Evolutionary conservation across 768 basidiomycete species (phyloP), one percentile per base, ranked within the genome.

Genomic region (Lentinula detonsa): DNA sequence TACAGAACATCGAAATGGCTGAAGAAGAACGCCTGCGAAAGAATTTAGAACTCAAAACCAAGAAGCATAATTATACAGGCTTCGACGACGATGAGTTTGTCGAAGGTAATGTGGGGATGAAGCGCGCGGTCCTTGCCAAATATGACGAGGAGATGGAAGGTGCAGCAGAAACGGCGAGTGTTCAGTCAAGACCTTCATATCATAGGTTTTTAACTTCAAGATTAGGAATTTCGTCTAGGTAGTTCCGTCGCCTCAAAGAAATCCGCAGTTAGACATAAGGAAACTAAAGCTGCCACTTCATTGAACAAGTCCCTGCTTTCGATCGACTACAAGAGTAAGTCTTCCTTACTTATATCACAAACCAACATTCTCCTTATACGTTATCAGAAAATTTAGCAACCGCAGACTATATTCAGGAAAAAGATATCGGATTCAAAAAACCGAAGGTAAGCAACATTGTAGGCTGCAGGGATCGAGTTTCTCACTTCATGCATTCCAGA

Each of bases 41-140:
- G 74, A 87, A 88, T 39, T 77, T 85, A 54, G 91, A 95, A 48
- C 75, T 91, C 53, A 96, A 97, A 75, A 93, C 89, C 49, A 94
- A 96, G 77, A 87, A 83, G 61, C 85, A 84, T 28, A 90, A 91
- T 69, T 98, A 98, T 69, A 95, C 93, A 0, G 95, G 95, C 15
- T 96, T 92, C 70, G 95, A 99, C 67, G 96, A 98, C 67, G 95
- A 96, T 4, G 97, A 98, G 69, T 98, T 98, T 65, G 78, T 72
- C 2, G 83, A 84, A 23, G 90, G 86, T 23, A 81, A 78, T 50
- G 85, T 82, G 56, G 92, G 91, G n/a, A 80, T 87, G 80, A 95
- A 92, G 70, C 83, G 86, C 31, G 82, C 91, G 33, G 79, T 98
- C 35, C 74, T 99, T 57, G 82, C 91, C 18, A 98, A 98, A 72